Base-by-base conservation (phyloP, 192 early-diverging fungal genomes). In the Gonapodya sp. region DNA sequence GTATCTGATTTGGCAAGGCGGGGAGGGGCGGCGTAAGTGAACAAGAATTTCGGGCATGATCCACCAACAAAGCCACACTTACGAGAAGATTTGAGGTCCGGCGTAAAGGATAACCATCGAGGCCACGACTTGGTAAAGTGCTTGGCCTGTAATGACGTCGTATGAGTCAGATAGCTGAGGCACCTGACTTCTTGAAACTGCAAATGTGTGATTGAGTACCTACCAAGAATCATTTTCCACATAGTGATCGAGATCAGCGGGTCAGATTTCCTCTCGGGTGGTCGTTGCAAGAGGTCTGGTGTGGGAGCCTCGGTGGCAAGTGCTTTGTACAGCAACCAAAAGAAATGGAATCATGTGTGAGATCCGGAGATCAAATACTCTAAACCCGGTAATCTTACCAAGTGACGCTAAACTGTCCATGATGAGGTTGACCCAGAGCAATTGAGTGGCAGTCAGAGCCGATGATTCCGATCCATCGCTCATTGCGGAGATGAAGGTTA, bases 401-500 rank as follows among this genome's bases (percentile, higher is more conserved):
- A 99, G 91, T 18, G 98, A 96, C 0, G 98, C 98, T 84, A 99
- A 89, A 0, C 96, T 96, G 88, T 99, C 97, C 98, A 99, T 99
- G 72, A 99, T 98, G 82, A 99, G 87, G 86, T 99, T 99, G 73
- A 99, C 95, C 97, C 97, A 99, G 78, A 99, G 86, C 73, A 99
- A 84, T 85, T 99, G 98, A 0, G 98, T 94, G 30, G 97, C 97
- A 0, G 95, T 95, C 81, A 99, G 88, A n/a, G 95, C 95, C 0
- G 96, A 92, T 64, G 90, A 87, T 83, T 96, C 89, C 2, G 88
- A 82, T 24, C 80, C 79, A 73, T 90, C 91, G 0, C 86, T 85
- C 0, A 95, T 86, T 32, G 94, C 91, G 0, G 94, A 93, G 30
- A 96, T 87, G 83, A 96, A 92, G 0, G 94, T 93, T 79, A 96